These are phyloP conservation scores for Teratosphaeria pseudoeucalypti DNA, from an alignment of 2,329 filamentous ascomycete genomes.

Conservation along the genomic window DNA sequence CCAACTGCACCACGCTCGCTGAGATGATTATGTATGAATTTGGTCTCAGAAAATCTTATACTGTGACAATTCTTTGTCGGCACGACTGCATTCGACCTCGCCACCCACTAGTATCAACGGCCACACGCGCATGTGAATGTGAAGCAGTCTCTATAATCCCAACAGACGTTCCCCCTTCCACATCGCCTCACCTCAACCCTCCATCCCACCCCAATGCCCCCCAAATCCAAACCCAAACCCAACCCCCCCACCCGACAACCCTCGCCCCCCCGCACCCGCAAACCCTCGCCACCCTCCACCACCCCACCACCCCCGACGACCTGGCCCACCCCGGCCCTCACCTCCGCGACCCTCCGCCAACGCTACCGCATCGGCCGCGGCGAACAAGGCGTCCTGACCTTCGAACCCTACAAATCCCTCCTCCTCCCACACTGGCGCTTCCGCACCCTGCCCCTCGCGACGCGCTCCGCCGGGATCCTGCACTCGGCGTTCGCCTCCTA, in stretches of 20 bases:
- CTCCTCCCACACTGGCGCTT: conserved; percentile 53
- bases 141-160: too few species aligned
- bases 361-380: conserved; percentile 49
- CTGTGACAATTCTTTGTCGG: neutral
- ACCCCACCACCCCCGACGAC: neutral
- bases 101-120: neutral
- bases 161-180: too few species aligned
- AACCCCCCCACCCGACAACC: neutral
- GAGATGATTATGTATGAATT: neutral
- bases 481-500: conserved; percentile 44
- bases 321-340: conserved; percentile 18
- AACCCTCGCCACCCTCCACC: neutral
- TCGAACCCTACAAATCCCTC: conserved; percentile 52
- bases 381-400: conserved; percentile 51
- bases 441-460: conserved; percentile 42
- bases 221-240: too few species aligned
- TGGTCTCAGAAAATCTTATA: neutral
- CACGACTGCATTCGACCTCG: too few species aligned
- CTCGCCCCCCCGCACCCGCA: neutral
- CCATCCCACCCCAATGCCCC: too few species aligned
- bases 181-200: too few species aligned
- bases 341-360: conserved; percentile 31
- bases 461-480: conserved; percentile 39
- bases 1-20: conserved; percentile 5
- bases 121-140: too few species aligned